Percentiles rank a stretch among this genome's conserved stretches.
Evolutionary conservation across 306 rosid species (phyloP).

Genomic region (Prunus fruticosa): DNA sequence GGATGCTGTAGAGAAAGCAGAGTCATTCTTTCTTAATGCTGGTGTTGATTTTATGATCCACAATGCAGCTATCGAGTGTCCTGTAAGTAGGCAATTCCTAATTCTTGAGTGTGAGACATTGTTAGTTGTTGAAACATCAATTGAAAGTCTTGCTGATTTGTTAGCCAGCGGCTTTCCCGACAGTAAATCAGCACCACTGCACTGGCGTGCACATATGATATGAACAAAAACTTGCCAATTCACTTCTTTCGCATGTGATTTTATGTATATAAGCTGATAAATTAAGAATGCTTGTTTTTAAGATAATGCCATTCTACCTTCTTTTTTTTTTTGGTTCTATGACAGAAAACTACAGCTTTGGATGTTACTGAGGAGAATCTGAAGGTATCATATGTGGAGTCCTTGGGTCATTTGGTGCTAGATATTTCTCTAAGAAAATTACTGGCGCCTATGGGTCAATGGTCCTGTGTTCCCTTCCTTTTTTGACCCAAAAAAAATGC

Average conservation of each 20-base stretch:
- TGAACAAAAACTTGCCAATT: neutral
- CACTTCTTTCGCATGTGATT: neutral
- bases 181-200: neutral
- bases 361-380: conserved; percentile 69
- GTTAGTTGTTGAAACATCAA: neutral
- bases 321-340: conserved; percentile 18
- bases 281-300: neutral
- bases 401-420: neutral
- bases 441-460: neutral
- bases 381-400: conserved; percentile 46
- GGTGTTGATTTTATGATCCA: conserved; percentile 95
- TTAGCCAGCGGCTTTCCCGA: neutral
- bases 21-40: conserved; percentile 57
- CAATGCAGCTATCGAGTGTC: conserved; percentile 95
- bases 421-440: neutral
- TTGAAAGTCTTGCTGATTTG: neutral
- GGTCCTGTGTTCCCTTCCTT: conserved; percentile 11
- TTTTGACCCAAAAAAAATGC: neutral
- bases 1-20: conserved; percentile 73
- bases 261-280: neutral
- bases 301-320: neutral
- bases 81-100: conserved; percentile 56
- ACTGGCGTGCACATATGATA: neutral
- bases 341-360: conserved; percentile 76
- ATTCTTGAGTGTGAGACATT: conserved; percentile 12